Evolutionary conservation across 2,329 filamentous ascomycete species (phyloP).

Genomic region (Monosporascus sp.): DNA sequence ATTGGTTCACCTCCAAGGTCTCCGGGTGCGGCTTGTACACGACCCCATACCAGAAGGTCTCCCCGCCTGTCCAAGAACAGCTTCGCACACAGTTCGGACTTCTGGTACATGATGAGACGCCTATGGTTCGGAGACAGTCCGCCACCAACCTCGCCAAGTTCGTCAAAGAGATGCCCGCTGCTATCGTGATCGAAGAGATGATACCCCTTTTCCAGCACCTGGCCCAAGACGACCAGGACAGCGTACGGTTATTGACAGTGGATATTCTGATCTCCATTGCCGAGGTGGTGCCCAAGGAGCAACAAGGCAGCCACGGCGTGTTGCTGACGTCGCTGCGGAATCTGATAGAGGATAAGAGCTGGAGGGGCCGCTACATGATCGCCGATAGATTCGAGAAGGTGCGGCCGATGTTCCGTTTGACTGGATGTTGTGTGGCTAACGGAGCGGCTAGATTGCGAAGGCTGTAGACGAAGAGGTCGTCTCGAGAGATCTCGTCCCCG

Average conservation of each 20-base stretch:
- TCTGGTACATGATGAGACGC: constrained; percentile 95
- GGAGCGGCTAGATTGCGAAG: constrained; percentile 73
- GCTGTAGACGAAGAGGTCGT: constrained; percentile 97
- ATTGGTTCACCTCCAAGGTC: constrained; percentile 99
- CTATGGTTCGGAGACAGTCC: constrained; percentile 96
- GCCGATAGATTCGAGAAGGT: constrained; percentile 98
- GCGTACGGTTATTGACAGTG: constrained; percentile 89
- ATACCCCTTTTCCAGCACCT: constrained; percentile 98
- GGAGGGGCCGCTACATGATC: constrained; percentile 98
- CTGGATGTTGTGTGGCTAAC: constrained; percentile 10
- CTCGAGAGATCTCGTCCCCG: constrained; percentile 85
- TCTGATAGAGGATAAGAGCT: constrained; percentile 98
- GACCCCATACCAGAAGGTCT: constrained; percentile 86
- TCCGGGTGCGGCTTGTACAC: constrained; percentile 95
- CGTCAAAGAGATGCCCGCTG: constrained; percentile 90
- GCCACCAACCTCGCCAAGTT: constrained; percentile 97
- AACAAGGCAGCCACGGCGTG: constrained; percentile 93
- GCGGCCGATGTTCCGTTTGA: constrained; percentile 9
- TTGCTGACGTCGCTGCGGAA: constrained; percentile 84
- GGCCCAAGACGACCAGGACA: constrained; percentile 94
- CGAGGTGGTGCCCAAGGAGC: constrained; percentile 95
- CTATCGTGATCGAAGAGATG: constrained; percentile 95
- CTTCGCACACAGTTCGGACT: constrained; percentile 87
- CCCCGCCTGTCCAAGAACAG: constrained; percentile 80
- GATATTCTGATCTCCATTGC: constrained; percentile 95